Base-by-base conservation (phyloP, 1,139 yeast species). In the Pneumocystis jirovecii region DNA sequence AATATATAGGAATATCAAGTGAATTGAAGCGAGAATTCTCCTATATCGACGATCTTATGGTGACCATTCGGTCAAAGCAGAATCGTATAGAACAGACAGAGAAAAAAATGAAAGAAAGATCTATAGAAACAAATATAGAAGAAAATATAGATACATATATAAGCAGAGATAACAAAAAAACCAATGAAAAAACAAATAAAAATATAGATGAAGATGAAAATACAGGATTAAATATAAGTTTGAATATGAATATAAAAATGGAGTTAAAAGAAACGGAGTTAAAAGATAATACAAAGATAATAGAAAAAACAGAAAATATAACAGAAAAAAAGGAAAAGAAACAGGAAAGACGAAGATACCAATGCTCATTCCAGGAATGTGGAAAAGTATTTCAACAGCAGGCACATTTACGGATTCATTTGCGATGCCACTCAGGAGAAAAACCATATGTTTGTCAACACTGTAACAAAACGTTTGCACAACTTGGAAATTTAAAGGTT, bases 401-500 rank as follows among this genome's bases (percentile, higher is more conserved):
- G 25, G 66, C 42, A n/a, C 66, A 63, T 59, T 64, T 59, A 21
- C 37, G 44, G n/a, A 45, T 61, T 63, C 65, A 63, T 44, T 60
- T 63, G 4, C 66, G 66, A 4, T 59, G 40, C 8, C 66, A 63
- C 25, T 60, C 66, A 12, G 66, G 66, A 6, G 65, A 63, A 57
- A 45, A 45, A 2, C 66, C 66, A 0, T 63, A 63, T 42, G 57
- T n/a, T 7, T 63, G 65, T 44, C 29, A 34, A 6, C 62, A 63
- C 12, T 63, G 65, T 39, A 34, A n/a, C 17, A 63, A 63, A 63
- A 59, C 63, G 2, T 63, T 63, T 57, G 45, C 65, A 7, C 59
- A 61, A 78, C 65, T 77, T 79, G 66, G 34, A n/a, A 56, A 44
- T 61, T 56, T 37, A n/a, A 25, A 35, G 34, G 34, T 61, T n/a